Conservation (phyloP, 495 filamentous ascomycete genomes). For the Glarea lozoyensis region DNA sequence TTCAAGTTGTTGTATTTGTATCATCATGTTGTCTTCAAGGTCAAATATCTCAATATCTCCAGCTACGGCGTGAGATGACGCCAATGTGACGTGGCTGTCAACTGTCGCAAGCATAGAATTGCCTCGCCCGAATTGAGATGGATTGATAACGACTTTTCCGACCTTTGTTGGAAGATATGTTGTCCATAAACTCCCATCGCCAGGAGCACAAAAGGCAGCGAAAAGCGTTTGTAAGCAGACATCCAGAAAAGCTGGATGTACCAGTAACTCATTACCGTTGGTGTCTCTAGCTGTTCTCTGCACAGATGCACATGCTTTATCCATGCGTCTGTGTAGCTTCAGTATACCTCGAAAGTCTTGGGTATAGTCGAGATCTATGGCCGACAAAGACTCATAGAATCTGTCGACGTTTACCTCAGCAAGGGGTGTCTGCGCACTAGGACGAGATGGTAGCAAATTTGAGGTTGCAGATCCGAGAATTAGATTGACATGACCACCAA, state of each 20-base stretch:
- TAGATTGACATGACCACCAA: background rate
- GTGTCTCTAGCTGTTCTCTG: background rate
- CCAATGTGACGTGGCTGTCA: too few species aligned
- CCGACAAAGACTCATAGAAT: background rate
- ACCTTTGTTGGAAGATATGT: too few species aligned
- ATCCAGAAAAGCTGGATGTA: slow-evolving; percentile 34
- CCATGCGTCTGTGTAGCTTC: background rate
- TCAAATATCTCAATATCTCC: slow-evolving; percentile 4
- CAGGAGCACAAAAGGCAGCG: slow-evolving; percentile 28
- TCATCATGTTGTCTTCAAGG: too few species aligned
- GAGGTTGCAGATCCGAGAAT: background rate
- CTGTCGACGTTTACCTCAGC: background rate
- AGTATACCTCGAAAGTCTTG: background rate
- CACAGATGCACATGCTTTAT: background rate
- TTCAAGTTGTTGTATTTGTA: too few species aligned
- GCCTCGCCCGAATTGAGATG: too few species aligned
- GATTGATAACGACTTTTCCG: too few species aligned
- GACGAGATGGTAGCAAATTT: background rate
- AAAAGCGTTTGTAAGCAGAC: slow-evolving; percentile 31
- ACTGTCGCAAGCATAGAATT: too few species aligned
- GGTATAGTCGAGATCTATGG: background rate
- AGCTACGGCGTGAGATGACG: too few species aligned
- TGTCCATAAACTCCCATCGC: slow-evolving; percentile 21
- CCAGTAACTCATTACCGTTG: background rate
- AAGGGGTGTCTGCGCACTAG: too few species aligned